These are phyloP conservation scores for Myriosclerotinia scirpicola DNA, from an alignment of 2,329 filamentous ascomycete genomes.

Conservation along the genomic window DNA sequence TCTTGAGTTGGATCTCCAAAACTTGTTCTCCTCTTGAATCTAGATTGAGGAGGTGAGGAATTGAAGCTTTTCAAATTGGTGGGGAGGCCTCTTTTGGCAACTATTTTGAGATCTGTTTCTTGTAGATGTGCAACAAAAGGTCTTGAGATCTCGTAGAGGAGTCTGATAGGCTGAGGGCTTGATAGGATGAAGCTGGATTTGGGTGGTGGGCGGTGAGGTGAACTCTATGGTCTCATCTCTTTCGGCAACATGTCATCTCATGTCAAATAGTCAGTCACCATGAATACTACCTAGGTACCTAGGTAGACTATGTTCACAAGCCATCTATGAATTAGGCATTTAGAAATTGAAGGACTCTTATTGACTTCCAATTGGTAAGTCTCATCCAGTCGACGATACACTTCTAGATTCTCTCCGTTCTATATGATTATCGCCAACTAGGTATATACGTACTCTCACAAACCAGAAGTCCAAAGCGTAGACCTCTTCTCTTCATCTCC, in stretches of 20 bases:
- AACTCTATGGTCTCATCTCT: neutral
- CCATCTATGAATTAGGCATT: neutral
- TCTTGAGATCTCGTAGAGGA: no score
- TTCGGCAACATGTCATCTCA: neutral
- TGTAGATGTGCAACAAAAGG: no score
- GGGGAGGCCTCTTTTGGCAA: no score
- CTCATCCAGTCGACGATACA: neutral
- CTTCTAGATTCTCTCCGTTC: neutral
- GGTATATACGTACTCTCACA: neutral
- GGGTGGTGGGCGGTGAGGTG: no score
- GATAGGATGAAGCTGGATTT: no score
- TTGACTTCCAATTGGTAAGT: neutral
- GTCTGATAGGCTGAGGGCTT: no score
- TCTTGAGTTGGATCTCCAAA: no score
- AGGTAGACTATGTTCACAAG: neutral
- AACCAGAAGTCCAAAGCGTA: neutral
- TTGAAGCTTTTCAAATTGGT: no score
- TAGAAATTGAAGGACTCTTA: neutral
- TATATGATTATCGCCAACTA: neutral
- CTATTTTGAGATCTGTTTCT: no score
- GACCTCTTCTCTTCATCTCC: neutral
- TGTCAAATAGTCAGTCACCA: neutral
- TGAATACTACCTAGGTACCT: no score
- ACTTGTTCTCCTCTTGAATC: no score
- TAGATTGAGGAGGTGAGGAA: no score